Conservation (phyloP, 2,329 filamentous ascomycete species). For the Huntiella abstrusa region DNA sequence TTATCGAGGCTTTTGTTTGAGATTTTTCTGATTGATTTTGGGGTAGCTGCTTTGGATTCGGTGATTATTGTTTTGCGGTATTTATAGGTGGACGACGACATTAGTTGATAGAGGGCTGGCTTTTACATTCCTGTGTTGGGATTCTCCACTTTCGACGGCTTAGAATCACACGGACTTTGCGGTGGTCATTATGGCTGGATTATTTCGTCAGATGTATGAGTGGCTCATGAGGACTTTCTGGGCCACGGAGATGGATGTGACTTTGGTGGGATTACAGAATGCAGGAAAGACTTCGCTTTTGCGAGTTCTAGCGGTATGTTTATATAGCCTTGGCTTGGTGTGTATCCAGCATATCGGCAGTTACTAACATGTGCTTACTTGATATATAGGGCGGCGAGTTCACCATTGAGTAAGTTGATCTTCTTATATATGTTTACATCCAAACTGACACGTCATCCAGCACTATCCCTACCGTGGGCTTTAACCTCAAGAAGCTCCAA, state of each 20-base stretch:
- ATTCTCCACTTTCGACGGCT: no score
- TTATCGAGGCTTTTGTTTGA: no score
- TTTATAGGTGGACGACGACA: no score
- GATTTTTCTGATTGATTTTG: no score
- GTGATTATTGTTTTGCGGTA: no score
- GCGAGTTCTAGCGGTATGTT: constrained; percentile 78
- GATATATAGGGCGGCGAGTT: constrained; percentile 73
- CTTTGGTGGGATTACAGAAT: constrained; percentile 96
- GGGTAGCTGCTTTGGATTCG: no score
- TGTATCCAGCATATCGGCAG: no score
- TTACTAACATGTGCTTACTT: not conserved
- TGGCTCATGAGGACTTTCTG: constrained; percentile 96
- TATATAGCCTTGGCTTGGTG: not conserved
- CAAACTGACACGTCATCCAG: constrained; percentile 29
- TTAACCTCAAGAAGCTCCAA: constrained; percentile 97
- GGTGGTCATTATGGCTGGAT: constrained; percentile 48
- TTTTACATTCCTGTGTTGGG: no score
- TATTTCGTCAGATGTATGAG: constrained; percentile 93
- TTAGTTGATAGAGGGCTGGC: no score
- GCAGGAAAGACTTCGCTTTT: constrained; percentile 93
- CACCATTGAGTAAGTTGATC: constrained; percentile 82
- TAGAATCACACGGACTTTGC: no score
- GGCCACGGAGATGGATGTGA: constrained; percentile 99
- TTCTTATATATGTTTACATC: constrained; percentile 16
- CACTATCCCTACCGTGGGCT: constrained; percentile 94